These are phyloP conservation scores for Onygena corvina DNA, from an alignment of 2,329 filamentous ascomycete species.

Conservation along the genomic window DNA sequence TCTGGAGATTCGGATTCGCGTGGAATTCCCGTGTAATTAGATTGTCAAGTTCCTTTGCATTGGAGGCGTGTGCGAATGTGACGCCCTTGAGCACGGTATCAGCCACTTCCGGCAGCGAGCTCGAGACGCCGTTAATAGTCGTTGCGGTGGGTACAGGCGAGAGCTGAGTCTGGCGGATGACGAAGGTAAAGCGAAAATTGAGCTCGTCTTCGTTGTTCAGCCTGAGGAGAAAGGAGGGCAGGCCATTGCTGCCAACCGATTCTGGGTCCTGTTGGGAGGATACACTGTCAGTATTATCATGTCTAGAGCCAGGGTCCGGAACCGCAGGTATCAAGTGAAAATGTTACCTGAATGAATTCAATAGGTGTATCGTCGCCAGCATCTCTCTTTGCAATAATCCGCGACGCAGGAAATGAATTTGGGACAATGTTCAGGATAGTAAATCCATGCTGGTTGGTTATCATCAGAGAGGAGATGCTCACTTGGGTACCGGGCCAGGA, in stretches of 20 bases:
- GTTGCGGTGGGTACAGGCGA: constrained; percentile 40
- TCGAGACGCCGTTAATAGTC: constrained; percentile 39
- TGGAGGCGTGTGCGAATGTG: constrained; percentile 85
- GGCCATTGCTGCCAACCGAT: constrained; percentile 21
- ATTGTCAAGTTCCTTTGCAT: constrained; percentile 76
- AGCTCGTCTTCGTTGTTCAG: constrained; percentile 85
- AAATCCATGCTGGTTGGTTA: constrained; percentile 69
- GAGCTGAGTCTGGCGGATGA: constrained; percentile 49
- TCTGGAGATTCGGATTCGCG: constrained; percentile 92
- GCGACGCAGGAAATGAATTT: constrained; percentile 75
- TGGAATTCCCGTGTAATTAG: constrained; percentile 91
- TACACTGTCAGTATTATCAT: no score
- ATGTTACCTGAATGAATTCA: constrained; percentile 79
- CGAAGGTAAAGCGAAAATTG: constrained; percentile 82
- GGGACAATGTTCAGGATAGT: constrained; percentile 66
- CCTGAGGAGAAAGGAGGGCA: constrained; percentile 70
- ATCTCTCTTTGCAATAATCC: constrained; percentile 61
- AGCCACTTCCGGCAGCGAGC: constrained; percentile 37
- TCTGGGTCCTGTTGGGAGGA: constrained; percentile 81
- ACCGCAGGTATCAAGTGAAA: background rate
- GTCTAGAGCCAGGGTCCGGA: no score
- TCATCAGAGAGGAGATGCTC: constrained; percentile 68
- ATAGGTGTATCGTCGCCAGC: constrained; percentile 61
- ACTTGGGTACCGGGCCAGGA: constrained; percentile 44
- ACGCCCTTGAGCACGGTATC: constrained; percentile 78